Conservation (phyloP, 768 basidiomycete genomes). For the Xerocomellus intermedius region DNA sequence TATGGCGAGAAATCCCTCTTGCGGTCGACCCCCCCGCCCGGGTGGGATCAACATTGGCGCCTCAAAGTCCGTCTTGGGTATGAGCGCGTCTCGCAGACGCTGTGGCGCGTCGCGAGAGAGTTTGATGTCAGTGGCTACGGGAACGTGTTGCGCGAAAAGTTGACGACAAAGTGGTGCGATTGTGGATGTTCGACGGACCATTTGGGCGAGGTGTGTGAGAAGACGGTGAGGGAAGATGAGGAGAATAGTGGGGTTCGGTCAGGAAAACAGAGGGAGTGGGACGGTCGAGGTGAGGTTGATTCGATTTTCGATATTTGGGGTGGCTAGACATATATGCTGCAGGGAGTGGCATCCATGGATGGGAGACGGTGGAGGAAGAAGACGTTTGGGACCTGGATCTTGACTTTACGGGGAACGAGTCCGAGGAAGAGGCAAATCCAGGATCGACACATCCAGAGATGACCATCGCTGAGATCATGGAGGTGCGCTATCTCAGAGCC, state of each 20-base stretch:
- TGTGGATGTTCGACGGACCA: constrained; percentile 81
- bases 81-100: constrained; percentile 57
- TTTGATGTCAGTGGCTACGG: constrained; percentile 76
- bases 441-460: constrained; percentile 37
- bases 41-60: constrained; percentile 59
- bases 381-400: constrained; percentile 74
- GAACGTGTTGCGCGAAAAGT: constrained; percentile 63
- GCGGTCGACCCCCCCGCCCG: constrained; percentile 34
- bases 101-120: constrained; percentile 70
- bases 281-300: constrained; percentile 52
- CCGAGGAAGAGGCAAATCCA: constrained; percentile 48
- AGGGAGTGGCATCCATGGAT: constrained; percentile 64
- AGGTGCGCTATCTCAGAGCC: constrained; percentile 67
- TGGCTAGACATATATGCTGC: constrained; percentile 1
- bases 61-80: constrained; percentile 62
- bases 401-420: constrained; percentile 58
- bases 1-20: constrained; percentile 40
- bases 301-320: neutral
- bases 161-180: constrained; percentile 76
- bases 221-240: constrained; percentile 68
- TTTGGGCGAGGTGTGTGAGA: constrained; percentile 73
- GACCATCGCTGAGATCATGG: constrained; percentile 74
- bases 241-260: constrained; percentile 54
- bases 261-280: constrained; percentile 76
- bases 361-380: constrained; percentile 75